phyloP scores from a whole-genome alignment of 257 asterid species.

The Solanum virginianum region DNA sequence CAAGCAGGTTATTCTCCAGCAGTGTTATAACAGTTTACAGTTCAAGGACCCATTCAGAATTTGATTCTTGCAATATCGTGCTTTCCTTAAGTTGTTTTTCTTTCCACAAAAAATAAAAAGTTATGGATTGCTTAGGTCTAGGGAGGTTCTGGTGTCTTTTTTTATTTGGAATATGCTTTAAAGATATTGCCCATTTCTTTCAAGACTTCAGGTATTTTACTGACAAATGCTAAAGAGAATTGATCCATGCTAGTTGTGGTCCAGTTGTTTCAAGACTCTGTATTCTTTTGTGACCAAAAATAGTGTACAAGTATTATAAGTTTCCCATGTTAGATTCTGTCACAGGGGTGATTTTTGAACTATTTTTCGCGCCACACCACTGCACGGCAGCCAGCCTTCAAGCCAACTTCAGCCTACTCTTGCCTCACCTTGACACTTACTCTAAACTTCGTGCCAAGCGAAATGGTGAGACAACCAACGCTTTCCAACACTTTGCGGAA shows the following conservation, averaged over 20 bases:
- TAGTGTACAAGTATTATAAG: not conserved
- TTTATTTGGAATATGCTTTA: not conserved
- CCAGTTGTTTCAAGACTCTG: not conserved
- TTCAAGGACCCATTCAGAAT: not conserved
- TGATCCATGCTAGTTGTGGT: not conserved
- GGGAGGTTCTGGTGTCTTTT: not conserved
- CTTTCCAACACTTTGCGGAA: no score
- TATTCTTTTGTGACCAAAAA: not conserved
- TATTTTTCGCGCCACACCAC: no score
- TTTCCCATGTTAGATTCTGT: not conserved
- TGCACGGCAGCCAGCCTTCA: no score
- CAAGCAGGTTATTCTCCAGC: not conserved
- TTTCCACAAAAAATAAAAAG: not conserved
- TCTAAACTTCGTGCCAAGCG: no score
- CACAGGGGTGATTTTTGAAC: no score
- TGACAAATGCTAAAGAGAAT: not conserved
- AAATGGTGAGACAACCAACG: no score
- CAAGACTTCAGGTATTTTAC: not conserved
- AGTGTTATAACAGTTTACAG: not conserved
- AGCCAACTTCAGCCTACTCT: no score
- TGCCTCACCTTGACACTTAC: no score
- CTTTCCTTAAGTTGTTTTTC: not conserved
- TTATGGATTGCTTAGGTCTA: not conserved
- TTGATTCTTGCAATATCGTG: not conserved
- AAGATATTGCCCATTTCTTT: not conserved